Conservation (phyloP, 768 basidiomycete species). For the Mycena alexandri region DNA sequence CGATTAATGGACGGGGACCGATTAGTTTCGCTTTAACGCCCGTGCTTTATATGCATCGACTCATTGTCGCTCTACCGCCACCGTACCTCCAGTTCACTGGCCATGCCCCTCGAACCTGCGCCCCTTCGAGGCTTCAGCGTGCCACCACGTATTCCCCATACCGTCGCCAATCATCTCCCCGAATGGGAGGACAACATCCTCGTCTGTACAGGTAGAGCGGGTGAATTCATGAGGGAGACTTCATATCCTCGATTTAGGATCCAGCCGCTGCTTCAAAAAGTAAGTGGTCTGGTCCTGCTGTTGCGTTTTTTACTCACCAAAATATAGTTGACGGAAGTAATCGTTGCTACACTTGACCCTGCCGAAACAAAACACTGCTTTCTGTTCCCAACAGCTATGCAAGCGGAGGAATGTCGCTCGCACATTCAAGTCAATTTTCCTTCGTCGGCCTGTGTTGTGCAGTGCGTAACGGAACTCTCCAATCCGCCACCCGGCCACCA, state of each 20-base stretch:
- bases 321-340: slow-evolving; percentile 16
- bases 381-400: slow-evolving; percentile 25
- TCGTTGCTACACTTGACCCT: slow-evolving; percentile 12
- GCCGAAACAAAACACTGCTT: slow-evolving; percentile 16
- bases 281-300: background rate
- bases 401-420: slow-evolving; percentile 28
- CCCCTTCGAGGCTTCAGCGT: slow-evolving; percentile 19
- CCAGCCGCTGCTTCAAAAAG: slow-evolving; percentile 20
- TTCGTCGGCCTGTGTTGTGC: slow-evolving; percentile 25
- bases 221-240: slow-evolving; percentile 9
- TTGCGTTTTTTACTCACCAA: background rate
- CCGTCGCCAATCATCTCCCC: slow-evolving; percentile 20
- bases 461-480: slow-evolving; percentile 17
- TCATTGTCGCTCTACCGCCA: too few species aligned
- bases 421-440: slow-evolving; percentile 19
- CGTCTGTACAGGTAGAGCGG: slow-evolving; percentile 6
- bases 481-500: slow-evolving; percentile 20
- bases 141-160: slow-evolving; percentile 31
- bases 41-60: too few species aligned
- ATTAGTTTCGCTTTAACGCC: too few species aligned
- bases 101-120: slow-evolving; percentile 7
- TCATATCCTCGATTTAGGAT: slow-evolving; percentile 29
- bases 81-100: background rate
- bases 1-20: too few species aligned
- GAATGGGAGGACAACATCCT: slow-evolving; percentile 24